phyloP scores from a whole-genome alignment of 306 rosid genomes.

The Cicer chorassanicum region DNA sequence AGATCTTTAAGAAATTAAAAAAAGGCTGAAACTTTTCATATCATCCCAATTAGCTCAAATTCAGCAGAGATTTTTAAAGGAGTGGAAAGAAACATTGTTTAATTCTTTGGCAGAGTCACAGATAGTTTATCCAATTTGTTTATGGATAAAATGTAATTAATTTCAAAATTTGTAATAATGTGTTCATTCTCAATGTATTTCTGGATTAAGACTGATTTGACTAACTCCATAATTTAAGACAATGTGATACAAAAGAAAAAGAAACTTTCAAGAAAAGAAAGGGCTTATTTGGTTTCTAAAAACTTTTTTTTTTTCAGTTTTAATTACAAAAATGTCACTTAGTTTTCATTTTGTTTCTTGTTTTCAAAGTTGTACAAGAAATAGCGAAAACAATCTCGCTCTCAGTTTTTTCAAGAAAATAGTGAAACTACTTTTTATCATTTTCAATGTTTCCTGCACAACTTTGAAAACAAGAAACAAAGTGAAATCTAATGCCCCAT shows the following conservation, averaged over 20 bases:
- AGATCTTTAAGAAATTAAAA: neutral
- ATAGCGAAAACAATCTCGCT: neutral
- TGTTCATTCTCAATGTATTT: neutral
- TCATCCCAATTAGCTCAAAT: conserved; percentile 16
- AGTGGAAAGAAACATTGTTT: conserved; percentile 19
- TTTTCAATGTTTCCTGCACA: neutral
- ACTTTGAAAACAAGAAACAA: neutral
- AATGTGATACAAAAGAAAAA: conserved; percentile 12
- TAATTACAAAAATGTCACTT: neutral
- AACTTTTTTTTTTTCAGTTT: neutral
- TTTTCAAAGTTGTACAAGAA: neutral
- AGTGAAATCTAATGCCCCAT: neutral
- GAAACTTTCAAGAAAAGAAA: conserved; percentile 24
- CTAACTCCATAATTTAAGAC: conserved; percentile 8
- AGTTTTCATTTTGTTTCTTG: neutral
- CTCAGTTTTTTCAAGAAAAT: neutral
- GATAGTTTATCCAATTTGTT: conserved; percentile 11
- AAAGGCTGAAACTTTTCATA: neutral
- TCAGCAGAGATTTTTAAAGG: conserved; percentile 17
- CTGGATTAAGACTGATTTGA: conserved; percentile 25
- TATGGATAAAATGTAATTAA: conserved; percentile 9
- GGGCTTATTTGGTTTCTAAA: neutral
- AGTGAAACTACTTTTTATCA: neutral
- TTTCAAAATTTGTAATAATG: neutral
- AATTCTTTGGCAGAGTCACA: conserved; percentile 18